These are phyloP conservation scores for Phytomonas francai DNA, from an alignment of 208 protist species.

Conservation along the genomic window DNA sequence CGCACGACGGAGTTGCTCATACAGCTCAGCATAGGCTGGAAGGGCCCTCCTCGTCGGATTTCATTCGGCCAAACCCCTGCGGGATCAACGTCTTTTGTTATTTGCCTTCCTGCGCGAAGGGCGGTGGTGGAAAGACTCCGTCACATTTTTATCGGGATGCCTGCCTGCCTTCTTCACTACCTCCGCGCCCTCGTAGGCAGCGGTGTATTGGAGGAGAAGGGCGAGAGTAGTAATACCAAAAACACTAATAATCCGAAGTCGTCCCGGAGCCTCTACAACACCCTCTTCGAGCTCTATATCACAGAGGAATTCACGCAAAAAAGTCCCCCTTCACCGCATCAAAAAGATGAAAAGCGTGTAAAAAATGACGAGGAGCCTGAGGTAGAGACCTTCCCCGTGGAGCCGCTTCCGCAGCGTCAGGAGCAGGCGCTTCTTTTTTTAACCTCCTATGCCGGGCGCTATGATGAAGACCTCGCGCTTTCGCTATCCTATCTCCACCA, in stretches of 20 bases:
- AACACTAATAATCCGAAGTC: background rate
- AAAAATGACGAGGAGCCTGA: background rate
- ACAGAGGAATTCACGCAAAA: conserved; percentile 9
- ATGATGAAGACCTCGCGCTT: conserved; percentile 89
- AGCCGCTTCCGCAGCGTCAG: conserved; percentile 34
- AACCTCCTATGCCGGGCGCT: conserved; percentile 45
- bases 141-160: conserved; percentile 88
- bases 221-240: conserved; percentile 12
- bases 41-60: conserved; percentile 30
- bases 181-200: conserved; percentile 82
- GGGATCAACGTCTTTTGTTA: background rate
- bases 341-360: conserved; percentile 1
- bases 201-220: conserved; percentile 32
- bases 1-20: conserved; percentile 51
- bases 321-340: background rate
- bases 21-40: conserved; percentile 69
- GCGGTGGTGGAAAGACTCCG: conserved; percentile 28
- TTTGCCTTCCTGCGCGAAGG: background rate
- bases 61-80: conserved; percentile 6
- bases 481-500: conserved; percentile 82
- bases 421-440: conserved; percentile 60
- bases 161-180: conserved; percentile 85
- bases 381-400: conserved; percentile 25
- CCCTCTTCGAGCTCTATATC: conserved; percentile 95
- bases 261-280: conserved; percentile 72